Evolutionary conservation across 768 basidiomycete genomes (phyloP).

Genomic region (Grammothele lineata): DNA sequence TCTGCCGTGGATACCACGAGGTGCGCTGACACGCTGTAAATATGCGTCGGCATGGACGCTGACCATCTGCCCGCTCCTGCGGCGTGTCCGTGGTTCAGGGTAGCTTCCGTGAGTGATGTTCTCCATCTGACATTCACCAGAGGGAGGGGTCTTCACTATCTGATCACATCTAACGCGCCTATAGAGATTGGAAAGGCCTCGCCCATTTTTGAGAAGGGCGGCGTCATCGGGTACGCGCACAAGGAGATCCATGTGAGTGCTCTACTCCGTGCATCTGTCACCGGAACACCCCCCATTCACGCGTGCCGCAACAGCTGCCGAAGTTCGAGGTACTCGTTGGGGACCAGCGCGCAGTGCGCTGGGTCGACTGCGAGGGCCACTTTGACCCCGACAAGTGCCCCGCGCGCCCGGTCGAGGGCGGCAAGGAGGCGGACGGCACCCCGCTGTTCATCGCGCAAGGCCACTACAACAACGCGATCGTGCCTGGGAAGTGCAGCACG

Average conservation of each 20-base stretch:
- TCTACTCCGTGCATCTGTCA: not conserved
- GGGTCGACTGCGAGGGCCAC: slow-evolving; percentile 48
- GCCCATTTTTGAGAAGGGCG: slow-evolving; percentile 52
- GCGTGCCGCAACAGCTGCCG: slow-evolving; percentile 38
- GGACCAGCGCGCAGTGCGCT: slow-evolving; percentile 48
- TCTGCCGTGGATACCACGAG: slow-evolving; percentile 56
- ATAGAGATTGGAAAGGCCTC: slow-evolving; percentile 68
- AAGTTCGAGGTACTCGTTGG: slow-evolving; percentile 72
- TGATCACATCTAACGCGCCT: slow-evolving; percentile 4
- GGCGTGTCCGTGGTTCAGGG: slow-evolving; percentile 38
- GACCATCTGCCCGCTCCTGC: not conserved
- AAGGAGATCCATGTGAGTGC: slow-evolving; percentile 53
- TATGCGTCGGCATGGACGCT: not conserved
- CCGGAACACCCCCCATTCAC: not conserved
- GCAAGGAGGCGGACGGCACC: slow-evolving; percentile 57
- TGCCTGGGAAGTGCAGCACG: slow-evolving; percentile 64
- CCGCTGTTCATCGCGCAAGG: slow-evolving; percentile 61
- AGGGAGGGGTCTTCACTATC: slow-evolving; percentile 7
- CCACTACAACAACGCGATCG: slow-evolving; percentile 42
- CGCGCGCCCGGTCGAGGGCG: slow-evolving; percentile 60
- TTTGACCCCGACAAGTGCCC: slow-evolving; percentile 36
- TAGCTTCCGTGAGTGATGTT: slow-evolving; percentile 39
- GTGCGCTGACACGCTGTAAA: slow-evolving; percentile 33
- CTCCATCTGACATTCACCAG: not conserved
- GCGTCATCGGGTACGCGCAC: slow-evolving; percentile 56